Percentiles rank a stretch among this genome's conserved stretches.
Evolutionary conservation across 495 filamentous ascomycete genomes (phyloP).

Genomic region (Neurospora sp.): DNA sequence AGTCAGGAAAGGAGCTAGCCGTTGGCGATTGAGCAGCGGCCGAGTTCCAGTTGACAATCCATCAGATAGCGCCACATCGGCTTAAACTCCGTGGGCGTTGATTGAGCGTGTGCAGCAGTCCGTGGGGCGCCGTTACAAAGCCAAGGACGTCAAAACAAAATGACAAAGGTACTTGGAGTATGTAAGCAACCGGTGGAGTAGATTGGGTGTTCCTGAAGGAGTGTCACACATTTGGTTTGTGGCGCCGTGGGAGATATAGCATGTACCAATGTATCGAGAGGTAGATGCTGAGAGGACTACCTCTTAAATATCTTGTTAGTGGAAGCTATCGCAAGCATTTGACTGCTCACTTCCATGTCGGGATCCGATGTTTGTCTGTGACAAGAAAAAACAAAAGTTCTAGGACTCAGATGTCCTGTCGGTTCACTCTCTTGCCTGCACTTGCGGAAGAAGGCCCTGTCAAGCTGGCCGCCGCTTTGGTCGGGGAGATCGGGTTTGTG

Average conservation of each 20-base stretch:
- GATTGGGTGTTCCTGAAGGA: constrained; percentile 16
- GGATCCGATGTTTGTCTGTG: neutral
- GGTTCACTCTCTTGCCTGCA: neutral
- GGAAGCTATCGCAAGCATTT: neutral
- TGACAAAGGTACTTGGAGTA: neutral
- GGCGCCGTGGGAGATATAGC: constrained; percentile 2
- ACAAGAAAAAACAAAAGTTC: neutral
- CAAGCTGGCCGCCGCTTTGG: neutral
- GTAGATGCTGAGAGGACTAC: neutral
- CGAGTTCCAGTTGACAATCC: neutral
- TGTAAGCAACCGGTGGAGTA: constrained; percentile 1
- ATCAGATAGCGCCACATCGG: neutral
- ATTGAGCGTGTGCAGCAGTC: neutral
- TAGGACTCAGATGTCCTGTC: neutral
- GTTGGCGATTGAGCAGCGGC: neutral
- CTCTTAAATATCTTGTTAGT: neutral
- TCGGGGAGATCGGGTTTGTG: neutral
- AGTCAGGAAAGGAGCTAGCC: neutral
- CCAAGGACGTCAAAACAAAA: neutral
- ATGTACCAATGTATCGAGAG: neutral
- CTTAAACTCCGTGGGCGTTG: neutral
- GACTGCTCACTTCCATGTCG: neutral
- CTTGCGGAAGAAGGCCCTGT: neutral
- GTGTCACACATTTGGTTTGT: constrained; percentile 12
- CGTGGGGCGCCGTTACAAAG: neutral